These are phyloP conservation scores for Strobilomyces dryophilus DNA, from an alignment of 768 basidiomycete genomes.

Conservation along the genomic window DNA sequence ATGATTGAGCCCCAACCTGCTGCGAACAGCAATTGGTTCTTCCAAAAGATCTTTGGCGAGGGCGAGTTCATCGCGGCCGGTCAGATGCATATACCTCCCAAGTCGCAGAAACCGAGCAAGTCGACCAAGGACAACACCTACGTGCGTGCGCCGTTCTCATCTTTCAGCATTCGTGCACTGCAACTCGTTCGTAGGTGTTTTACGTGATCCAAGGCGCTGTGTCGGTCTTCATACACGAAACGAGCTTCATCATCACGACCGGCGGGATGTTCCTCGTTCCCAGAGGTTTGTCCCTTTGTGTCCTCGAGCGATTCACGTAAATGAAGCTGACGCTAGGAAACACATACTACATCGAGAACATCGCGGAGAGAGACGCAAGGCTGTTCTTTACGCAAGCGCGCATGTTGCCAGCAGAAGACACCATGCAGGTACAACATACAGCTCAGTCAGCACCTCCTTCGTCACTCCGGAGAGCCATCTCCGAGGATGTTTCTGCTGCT, in stretches of 20 bases:
- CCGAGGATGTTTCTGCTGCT: conserved; percentile 18
- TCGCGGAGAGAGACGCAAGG: conserved; percentile 70
- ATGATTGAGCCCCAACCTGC: conserved; percentile 63
- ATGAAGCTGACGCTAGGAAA: conserved; percentile 54
- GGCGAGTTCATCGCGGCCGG: conserved; percentile 91
- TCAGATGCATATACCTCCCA: conserved; percentile 75
- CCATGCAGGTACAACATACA: conserved; percentile 19
- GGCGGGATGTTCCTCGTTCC: conserved; percentile 91
- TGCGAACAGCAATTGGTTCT: conserved; percentile 67
- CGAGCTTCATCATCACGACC: conserved; percentile 69
- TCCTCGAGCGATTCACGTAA: background rate
- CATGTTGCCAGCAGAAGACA: conserved; percentile 37
- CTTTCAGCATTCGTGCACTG: background rate
- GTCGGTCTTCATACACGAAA: conserved; percentile 77
- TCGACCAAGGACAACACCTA: conserved; percentile 91
- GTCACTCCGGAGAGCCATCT: conserved; percentile 26
- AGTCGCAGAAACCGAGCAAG: conserved; percentile 81
- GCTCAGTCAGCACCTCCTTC: conserved; percentile 29
- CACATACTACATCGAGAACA: conserved; percentile 86
- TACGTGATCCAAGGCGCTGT: conserved; percentile 88
- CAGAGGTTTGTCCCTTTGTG: conserved; percentile 53
- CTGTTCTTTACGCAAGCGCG: conserved; percentile 92
- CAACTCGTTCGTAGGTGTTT: conserved; percentile 47
- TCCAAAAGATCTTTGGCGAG: conserved; percentile 90
- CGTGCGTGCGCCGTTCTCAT: conserved; percentile 42